These are phyloP conservation scores for Chytridiales sp. DNA, from an alignment of 371 early-diverging fungal species.

Conservation along the genomic window DNA sequence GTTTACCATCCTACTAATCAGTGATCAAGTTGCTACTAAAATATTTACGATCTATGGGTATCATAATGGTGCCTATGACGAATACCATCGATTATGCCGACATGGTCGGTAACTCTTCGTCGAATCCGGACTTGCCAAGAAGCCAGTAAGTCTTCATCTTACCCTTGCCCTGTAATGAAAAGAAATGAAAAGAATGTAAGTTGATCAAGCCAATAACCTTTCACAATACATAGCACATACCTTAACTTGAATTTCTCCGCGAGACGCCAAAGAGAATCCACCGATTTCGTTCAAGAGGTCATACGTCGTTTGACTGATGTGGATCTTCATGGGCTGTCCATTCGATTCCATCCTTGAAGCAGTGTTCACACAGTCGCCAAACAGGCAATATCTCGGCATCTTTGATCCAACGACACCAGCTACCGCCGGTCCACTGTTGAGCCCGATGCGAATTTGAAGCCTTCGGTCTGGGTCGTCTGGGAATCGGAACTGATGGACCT, in stretches of 20 bases:
- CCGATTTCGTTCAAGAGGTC: slow-evolving; percentile 22
- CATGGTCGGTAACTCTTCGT: too few species aligned
- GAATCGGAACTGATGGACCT: slow-evolving; percentile 10
- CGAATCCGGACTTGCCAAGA: too few species aligned
- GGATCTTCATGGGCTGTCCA: slow-evolving; percentile 34
- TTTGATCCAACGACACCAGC: slow-evolving; percentile 46
- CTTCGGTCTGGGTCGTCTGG: slow-evolving; percentile 22
- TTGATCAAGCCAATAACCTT: too few species aligned
- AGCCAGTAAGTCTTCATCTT: slow-evolving; percentile 15
- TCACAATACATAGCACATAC: too few species aligned
- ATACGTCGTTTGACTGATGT: slow-evolving; percentile 38
- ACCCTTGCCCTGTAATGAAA: slow-evolving; percentile 15
- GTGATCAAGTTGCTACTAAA: too few species aligned
- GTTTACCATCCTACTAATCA: too few species aligned
- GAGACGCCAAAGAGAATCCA: slow-evolving; percentile 20
- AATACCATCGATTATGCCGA: too few species aligned
- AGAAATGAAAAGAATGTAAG: too few species aligned
- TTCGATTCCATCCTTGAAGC: slow-evolving; percentile 43
- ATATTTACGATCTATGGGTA: too few species aligned
- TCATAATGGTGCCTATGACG: too few species aligned
- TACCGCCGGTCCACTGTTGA: slow-evolving; percentile 39
- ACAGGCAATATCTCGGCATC: slow-evolving; percentile 48
- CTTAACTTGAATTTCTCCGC: slow-evolving; percentile 25
- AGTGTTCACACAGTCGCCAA: slow-evolving; percentile 46
- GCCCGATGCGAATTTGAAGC: slow-evolving; percentile 36